Percentiles rank a stretch among this genome's conserved stretches.
Conservation (phyloP, 1,284 basidiomycete genomes). For the Athelia sp. region DNA sequence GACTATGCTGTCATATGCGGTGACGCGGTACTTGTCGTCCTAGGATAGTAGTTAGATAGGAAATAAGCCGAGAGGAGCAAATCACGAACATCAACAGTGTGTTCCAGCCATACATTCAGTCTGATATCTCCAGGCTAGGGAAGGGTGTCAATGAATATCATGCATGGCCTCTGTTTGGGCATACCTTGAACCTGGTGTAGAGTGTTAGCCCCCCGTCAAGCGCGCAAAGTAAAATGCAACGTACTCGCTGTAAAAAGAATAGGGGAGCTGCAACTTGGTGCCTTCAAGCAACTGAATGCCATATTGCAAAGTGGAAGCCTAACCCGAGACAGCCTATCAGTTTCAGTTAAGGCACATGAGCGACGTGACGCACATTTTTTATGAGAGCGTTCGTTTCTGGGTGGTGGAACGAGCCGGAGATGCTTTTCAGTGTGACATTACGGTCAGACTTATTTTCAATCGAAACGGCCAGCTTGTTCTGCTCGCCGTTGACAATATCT, state of each 20-base stretch:
- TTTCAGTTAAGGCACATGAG: neutral
- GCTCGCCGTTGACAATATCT: constrained; percentile 88
- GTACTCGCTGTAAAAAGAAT: constrained; percentile 80
- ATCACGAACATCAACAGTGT: constrained; percentile 54
- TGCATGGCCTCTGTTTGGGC: no score
- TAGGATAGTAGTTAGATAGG: constrained; percentile 19
- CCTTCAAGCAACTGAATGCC: constrained; percentile 57
- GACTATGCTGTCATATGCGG: constrained; percentile 77
- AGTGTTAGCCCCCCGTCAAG: no score
- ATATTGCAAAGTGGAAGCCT: constrained; percentile 65
- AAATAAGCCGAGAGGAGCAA: constrained; percentile 4
- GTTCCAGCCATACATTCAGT: constrained; percentile 77
- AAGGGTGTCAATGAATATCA: no score
- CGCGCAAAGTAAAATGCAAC: constrained; percentile 31
- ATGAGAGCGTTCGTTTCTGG: constrained; percentile 61
- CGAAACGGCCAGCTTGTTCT: constrained; percentile 62
- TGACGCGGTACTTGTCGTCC: constrained; percentile 55
- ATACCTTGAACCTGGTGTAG: no score
- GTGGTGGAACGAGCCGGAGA: constrained; percentile 72
- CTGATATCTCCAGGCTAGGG: constrained; percentile 79
- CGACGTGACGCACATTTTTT: constrained; percentile 60
- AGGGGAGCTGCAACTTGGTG: constrained; percentile 69
- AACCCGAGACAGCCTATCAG: constrained; percentile 8
- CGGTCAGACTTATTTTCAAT: constrained; percentile 75
- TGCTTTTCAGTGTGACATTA: constrained; percentile 70